Conservation (phyloP, 2,329 filamentous ascomycete species). For the Penicillium sp. region DNA sequence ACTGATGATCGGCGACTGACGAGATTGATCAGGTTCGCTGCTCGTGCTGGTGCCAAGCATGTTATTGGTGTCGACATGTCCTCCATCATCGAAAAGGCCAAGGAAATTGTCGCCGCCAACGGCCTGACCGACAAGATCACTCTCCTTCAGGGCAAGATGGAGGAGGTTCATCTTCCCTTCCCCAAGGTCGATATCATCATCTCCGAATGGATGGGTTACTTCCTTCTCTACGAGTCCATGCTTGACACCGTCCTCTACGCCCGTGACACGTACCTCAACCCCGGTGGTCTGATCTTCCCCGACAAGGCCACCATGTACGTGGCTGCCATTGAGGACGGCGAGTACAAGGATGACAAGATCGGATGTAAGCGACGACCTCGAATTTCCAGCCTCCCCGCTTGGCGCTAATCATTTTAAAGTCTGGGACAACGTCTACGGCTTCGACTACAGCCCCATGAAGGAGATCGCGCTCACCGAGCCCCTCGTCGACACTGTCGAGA, state of each 20-base stretch:
- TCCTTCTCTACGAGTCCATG: conserved; percentile 98
- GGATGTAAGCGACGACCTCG: conserved; percentile 67
- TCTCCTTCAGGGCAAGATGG: conserved; percentile 98
- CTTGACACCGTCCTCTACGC: conserved; percentile 97
- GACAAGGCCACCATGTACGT: conserved; percentile 98
- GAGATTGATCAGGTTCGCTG: conserved; percentile 73
- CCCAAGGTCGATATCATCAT: conserved; percentile 99
- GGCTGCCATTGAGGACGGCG: conserved; percentile 95
- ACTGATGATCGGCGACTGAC: conserved; percentile 5
- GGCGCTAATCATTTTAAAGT: conserved; percentile 57
- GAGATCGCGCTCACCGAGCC: conserved; percentile 90
- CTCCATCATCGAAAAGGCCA: conserved; percentile 97
- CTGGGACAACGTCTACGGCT: conserved; percentile 99
- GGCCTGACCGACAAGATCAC: conserved; percentile 96
- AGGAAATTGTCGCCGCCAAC: conserved; percentile 89
- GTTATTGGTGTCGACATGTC: conserved; percentile 99
- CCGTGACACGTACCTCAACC: conserved; percentile 82
- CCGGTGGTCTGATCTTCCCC: conserved; percentile 92
- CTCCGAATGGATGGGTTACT: conserved; percentile 99
- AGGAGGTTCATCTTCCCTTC: conserved; percentile 90
- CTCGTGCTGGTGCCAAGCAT: conserved; percentile 93
- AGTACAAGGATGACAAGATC: conserved; percentile 99
- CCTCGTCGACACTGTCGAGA: conserved; percentile 93
- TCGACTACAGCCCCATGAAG: conserved; percentile 94
- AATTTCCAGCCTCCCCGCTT: background rate